Base-by-base conservation (phyloP, 495 filamentous ascomycete species). In the Penicillium maclennaniae region DNA sequence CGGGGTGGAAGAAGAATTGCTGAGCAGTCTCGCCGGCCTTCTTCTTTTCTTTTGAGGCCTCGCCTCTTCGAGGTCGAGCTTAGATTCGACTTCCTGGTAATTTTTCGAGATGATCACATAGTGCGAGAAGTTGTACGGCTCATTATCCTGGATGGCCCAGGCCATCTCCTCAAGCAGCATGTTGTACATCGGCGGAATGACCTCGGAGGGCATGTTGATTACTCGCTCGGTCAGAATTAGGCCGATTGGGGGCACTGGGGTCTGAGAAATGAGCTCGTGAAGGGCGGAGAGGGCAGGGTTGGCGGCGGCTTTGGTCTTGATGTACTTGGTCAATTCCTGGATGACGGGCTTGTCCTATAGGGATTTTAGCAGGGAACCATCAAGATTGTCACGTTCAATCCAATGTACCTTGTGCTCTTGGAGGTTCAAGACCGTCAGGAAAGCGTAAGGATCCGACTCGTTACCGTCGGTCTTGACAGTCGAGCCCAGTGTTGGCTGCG, bases 381-480 rank as follows among this genome's bases (percentile, higher is more conserved):
- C 28, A 20, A 34, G 23, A 34, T 50, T 8, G 26, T 9, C 12
- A 23, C 14, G 15, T 9, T 14, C 31, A n/a, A 4, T n/a, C 34
- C 3, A n/a, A 44, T 69, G 4, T 14, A 84, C 82, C 56, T 74
- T 77, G 71, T 97, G 91, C 61, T 90, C 87, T 31, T 85, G 78
- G 19, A 93, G 63, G 65, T 95, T 97, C 46, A 99, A 72, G 15
- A 93, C 88, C 0, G 91, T 93, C 47, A 97, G 75, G 66, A 99
- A 93, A 7, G 95, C 93, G 70, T 92, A 97, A 1, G 95, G 89
- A 64, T 99, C 95, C 45, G 84, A 86, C 69, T 95, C 91, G 60
- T 95, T 90, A 51, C 91, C 91, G 48, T 96, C 92, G 2, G 91
- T 87, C 68, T 99, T 99, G 51, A 97, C 89, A 1, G 92, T 97